phyloP scores from a whole-genome alignment of 805 yeast species.

The Aciculoconidium aculeatum region DNA sequence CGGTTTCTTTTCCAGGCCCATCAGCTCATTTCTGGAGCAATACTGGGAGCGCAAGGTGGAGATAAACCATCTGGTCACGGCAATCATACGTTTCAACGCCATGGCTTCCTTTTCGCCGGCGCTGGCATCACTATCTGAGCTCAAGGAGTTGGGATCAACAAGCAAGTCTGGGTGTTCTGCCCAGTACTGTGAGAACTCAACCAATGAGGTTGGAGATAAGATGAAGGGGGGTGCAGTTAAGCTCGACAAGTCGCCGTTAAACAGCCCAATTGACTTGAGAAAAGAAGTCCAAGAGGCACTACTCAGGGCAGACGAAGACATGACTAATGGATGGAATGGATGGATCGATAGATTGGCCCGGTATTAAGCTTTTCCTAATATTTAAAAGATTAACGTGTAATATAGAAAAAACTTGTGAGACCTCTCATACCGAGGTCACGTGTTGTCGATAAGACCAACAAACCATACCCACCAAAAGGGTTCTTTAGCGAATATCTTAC shows the following conservation, averaged over 20 bases:
- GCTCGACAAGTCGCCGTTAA: constrained; percentile 89
- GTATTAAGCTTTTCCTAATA: too few species aligned
- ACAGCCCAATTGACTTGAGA: constrained; percentile 83
- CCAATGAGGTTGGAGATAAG: constrained; percentile 79
- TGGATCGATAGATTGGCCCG: too few species aligned
- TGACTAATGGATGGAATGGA: too few species aligned
- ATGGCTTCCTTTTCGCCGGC: constrained; percentile 31
- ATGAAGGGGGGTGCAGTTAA: constrained; percentile 98
- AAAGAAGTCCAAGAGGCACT: constrained; percentile 89
- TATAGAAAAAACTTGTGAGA: too few species aligned
- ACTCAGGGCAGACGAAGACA: constrained; percentile 21
- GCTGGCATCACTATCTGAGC: constrained; percentile 32
- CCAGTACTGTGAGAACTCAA: constrained; percentile 95
- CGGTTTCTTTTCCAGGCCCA: constrained; percentile 97
- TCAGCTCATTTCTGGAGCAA: constrained; percentile 82
- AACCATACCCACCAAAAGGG: too few species aligned
- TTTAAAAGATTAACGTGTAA: too few species aligned
- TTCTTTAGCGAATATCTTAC: too few species aligned
- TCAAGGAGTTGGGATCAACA: constrained; percentile 58
- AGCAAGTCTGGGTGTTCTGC: constrained; percentile 85
- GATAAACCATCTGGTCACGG: constrained; percentile 86
- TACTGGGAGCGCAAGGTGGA: constrained; percentile 90
- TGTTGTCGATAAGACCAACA: too few species aligned
- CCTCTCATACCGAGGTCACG: too few species aligned
- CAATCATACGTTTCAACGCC: constrained; percentile 63